Conservation (phyloP, 2,329 filamentous ascomycete species). For the Neofusicoccum sp. region DNA sequence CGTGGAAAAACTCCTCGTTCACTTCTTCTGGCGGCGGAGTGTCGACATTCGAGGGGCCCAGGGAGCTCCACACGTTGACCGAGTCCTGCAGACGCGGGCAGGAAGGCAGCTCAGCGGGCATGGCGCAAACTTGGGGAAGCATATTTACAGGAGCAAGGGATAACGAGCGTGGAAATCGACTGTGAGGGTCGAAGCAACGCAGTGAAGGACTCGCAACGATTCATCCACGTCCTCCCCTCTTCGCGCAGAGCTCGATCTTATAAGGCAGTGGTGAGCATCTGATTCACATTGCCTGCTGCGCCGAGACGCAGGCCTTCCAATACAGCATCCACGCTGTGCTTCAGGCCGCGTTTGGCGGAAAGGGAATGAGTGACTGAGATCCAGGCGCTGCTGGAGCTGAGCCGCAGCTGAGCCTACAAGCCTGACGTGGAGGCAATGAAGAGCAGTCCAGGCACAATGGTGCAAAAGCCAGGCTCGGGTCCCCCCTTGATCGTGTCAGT, state of each 20-base stretch:
- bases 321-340: no score
- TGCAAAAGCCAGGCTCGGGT: neutral
- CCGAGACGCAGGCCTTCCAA: no score
- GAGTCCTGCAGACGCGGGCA: neutral
- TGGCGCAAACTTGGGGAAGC: neutral
- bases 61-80: conserved; percentile 2
- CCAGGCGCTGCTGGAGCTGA: no score
- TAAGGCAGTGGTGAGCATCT: neutral
- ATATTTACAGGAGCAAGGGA: neutral
- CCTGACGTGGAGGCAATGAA: neutral
- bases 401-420: no score
- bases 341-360: no score
- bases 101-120: neutral
- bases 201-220: neutral
- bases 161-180: neutral
- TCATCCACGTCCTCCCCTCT: neutral
- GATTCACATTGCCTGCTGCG: neutral
- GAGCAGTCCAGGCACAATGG: conserved; percentile 7
- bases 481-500: conserved; percentile 8
- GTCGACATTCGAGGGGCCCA: conserved; percentile 1
- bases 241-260: neutral
- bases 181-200: neutral
- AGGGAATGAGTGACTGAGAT: no score
- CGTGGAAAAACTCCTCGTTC: conserved; percentile 16
- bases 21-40: conserved; percentile 5